Evolutionary conservation across 2,329 filamentous ascomycete genomes (phyloP).

Genomic region (Stemphylium beticola): DNA sequence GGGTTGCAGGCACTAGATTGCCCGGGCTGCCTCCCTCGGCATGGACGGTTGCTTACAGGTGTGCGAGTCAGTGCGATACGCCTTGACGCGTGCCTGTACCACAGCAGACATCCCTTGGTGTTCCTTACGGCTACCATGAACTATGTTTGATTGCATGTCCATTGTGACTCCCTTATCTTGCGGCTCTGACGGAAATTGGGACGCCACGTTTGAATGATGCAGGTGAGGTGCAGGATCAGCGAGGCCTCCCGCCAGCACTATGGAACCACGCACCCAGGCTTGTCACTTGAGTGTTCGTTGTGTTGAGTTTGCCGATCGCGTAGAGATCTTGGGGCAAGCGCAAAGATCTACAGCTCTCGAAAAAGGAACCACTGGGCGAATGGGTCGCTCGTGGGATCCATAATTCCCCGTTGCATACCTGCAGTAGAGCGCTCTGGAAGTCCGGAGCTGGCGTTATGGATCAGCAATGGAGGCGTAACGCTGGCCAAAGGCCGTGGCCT

Average conservation of each 20-base stretch:
- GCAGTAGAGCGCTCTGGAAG: slow-evolving; percentile 12
- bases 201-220: slow-evolving; percentile 28
- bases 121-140: not conserved
- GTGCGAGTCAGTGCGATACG: slow-evolving; percentile 23
- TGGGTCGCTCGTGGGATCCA: slow-evolving; percentile 1
- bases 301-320: slow-evolving; percentile 22
- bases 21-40: slow-evolving; percentile 21
- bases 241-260: slow-evolving; percentile 21
- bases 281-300: slow-evolving; percentile 13
- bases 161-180: slow-evolving; percentile 14
- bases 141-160: slow-evolving; percentile 24
- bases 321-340: slow-evolving; percentile 11
- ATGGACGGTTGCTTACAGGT: slow-evolving; percentile 24
- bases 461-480: slow-evolving; percentile 1
- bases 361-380: slow-evolving; percentile 4
- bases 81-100: slow-evolving; percentile 4
- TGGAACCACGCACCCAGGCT: slow-evolving; percentile 22
- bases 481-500: slow-evolving; percentile 3
- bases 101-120: slow-evolving; percentile 7
- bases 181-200: slow-evolving; percentile 17
- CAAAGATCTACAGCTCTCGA: slow-evolving; percentile 5
- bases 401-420: slow-evolving; percentile 5
- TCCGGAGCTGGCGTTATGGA: slow-evolving; percentile 11
- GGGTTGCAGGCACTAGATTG: slow-evolving; percentile 23
- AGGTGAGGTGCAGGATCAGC: slow-evolving; percentile 20